These are phyloP conservation scores for Gaertneriomyces semiglobifer DNA, from an alignment of 192 early-diverging fungal species.

Conservation along the genomic window DNA sequence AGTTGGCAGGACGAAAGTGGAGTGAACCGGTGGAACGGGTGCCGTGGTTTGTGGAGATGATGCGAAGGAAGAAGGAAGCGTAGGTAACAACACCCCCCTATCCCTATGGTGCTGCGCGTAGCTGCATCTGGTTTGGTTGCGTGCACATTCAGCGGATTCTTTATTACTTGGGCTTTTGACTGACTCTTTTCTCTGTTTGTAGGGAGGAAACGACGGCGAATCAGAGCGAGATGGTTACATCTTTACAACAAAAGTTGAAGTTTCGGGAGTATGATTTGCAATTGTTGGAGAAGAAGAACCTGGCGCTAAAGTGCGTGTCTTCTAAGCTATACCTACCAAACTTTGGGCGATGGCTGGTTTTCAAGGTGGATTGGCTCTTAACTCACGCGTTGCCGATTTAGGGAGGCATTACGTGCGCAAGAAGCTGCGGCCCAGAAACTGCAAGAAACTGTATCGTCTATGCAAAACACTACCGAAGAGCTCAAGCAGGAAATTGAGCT, in stretches of 20 bases:
- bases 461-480: background rate
- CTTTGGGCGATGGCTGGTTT: background rate
- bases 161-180: too few species aligned
- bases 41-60: too few species aligned
- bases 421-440: too few species aligned
- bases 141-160: too few species aligned
- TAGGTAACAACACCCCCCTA: too few species aligned
- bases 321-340: background rate
- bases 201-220: slow-evolving; percentile 33
- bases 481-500: slow-evolving; percentile 28
- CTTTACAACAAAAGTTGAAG: slow-evolving; percentile 42
- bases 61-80: too few species aligned
- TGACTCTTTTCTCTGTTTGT: background rate
- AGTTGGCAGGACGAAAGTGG: too few species aligned
- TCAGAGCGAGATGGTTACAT: slow-evolving; percentile 29
- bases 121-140: too few species aligned
- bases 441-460: too few species aligned
- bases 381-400: background rate
- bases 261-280: slow-evolving; percentile 52
- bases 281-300: slow-evolving; percentile 45
- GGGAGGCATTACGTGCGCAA: background rate
- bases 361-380: background rate
- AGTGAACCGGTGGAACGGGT: too few species aligned
- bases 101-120: too few species aligned
- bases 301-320: slow-evolving; percentile 38